Conservation (phyloP, 495 filamentous ascomycete genomes). For the Xylona heveae region DNA sequence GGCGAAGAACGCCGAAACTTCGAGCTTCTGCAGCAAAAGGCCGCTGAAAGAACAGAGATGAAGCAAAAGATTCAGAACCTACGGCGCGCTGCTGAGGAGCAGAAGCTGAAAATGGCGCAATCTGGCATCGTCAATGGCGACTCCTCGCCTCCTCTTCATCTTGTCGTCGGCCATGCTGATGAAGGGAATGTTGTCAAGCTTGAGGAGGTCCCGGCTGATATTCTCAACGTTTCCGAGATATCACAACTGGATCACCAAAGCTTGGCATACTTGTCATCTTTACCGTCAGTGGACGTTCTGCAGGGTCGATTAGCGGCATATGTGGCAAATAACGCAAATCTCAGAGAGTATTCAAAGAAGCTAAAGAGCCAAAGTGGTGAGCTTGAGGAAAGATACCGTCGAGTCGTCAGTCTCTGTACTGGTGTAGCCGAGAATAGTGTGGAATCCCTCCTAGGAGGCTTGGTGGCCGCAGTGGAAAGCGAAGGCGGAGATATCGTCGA, state of each 20-base stretch:
- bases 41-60: constrained; percentile 33
- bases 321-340: constrained; percentile 18
- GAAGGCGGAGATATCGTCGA: constrained; percentile 44
- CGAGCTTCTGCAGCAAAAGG: constrained; percentile 38
- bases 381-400: constrained; percentile 45
- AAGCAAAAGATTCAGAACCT: constrained; percentile 41
- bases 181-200: constrained; percentile 23
- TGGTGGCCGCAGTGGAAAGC: constrained; percentile 51
- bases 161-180: constrained; percentile 32
- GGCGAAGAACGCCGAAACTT: constrained; percentile 51
- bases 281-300: constrained; percentile 13
- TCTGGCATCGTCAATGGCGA: constrained; percentile 15
- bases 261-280: constrained; percentile 8
- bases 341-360: constrained; percentile 22
- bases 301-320: constrained; percentile 24
- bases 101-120: constrained; percentile 18
- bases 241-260: constrained; percentile 8
- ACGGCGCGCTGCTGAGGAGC: constrained; percentile 27
- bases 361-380: constrained; percentile 41
- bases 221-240: constrained; percentile 6
- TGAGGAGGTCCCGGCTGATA: constrained; percentile 8
- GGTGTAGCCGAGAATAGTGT: constrained; percentile 38
- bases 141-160: constrained; percentile 11
- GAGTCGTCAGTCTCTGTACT: constrained; percentile 48
- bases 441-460: constrained; percentile 35